Base-by-base conservation (phyloP, 345 rosid genomes). In the Firmiana major region DNA sequence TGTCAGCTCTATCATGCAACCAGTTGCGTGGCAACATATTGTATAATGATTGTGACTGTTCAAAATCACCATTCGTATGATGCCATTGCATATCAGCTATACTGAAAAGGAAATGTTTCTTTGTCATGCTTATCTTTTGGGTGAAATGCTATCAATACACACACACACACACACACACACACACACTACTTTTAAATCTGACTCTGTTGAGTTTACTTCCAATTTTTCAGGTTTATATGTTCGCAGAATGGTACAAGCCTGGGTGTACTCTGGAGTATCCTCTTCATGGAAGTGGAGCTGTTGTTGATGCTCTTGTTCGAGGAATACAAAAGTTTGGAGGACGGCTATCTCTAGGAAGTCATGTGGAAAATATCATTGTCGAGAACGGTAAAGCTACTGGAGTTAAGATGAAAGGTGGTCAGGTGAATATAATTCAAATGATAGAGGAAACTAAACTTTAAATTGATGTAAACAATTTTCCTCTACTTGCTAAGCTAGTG, bases 181-280 rank as follows among this genome's bases (percentile, higher is more conserved):
- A 54, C 11, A 22, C n/a, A 74, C 6, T 45, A 22, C 58, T 9
- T 24, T 19, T 60, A 60, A 7, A 12, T 26, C 28, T 75, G 38
- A 54, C 69, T 43, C 51, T 55, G 13, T 45, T 43, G 51, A 40
- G 13, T 43, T 49, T 34, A 21, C 24, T 54, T 34, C 46, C 58
- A 34, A 36, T 62, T 84, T 63, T 89, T 77, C 90, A 94, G 97
- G 78, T 94, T 58, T 94, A 94, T 89, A 94, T 94, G 98, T 93
- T 94, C 84, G 93, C 97, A 2, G 98, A 93, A 83, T 94, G 97
- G 98, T 94, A 94, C 81, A 93, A 94, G 81, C 95, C 97, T 54
- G 97, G 97, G 55, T 92, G 95, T 85, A 75, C 86, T 49, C 74
- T 94, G 62, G 98, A 94, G 58, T 94, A 92, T 78, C 98, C 98